A percentile compares a stretch with the other conserved stretches of the same genome.
phyloP scores from a whole-genome alignment of 345 rosid species.

The Microcos paniculata region DNA sequence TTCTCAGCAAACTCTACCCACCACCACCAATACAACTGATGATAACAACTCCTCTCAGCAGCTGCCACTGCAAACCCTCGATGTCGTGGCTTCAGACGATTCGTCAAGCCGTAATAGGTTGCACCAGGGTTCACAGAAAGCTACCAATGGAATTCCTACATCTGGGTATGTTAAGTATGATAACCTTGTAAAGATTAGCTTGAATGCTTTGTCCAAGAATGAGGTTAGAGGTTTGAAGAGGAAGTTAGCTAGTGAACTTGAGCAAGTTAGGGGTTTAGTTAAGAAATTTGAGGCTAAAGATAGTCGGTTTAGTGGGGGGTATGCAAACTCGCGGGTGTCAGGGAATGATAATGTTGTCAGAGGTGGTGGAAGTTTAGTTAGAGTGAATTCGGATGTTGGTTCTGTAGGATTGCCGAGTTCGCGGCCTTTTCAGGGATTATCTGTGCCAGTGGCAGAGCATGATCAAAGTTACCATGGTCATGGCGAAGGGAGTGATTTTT shows the following conservation, averaged over 20 bases:
- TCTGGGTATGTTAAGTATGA: slow-evolving; percentile 44
- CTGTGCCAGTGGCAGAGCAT: slow-evolving; percentile 31
- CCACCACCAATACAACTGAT: slow-evolving; percentile 23
- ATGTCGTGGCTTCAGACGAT: slow-evolving; percentile 40
- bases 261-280: slow-evolving; percentile 45
- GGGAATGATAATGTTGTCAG: slow-evolving; percentile 21
- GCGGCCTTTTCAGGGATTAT: slow-evolving; percentile 15
- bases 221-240: slow-evolving; percentile 47
- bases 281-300: slow-evolving; percentile 45
- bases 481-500: slow-evolving; percentile 11
- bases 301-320: slow-evolving; percentile 16
- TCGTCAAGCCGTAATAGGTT: slow-evolving; percentile 37
- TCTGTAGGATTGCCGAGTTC: slow-evolving; percentile 38
- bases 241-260: slow-evolving; percentile 55
- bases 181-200: slow-evolving; percentile 42
- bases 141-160: slow-evolving; percentile 18
- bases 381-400: slow-evolving; percentile 52
- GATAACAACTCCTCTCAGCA: slow-evolving; percentile 24
- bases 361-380: slow-evolving; percentile 32
- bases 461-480: slow-evolving; percentile 17
- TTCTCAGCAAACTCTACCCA: slow-evolving; percentile 19
- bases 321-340: slow-evolving; percentile 15
- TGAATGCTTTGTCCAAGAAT: slow-evolving; percentile 31
- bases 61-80: background rate
- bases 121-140: slow-evolving; percentile 15